Evolutionary conservation across 2,329 filamentous ascomycete genomes (phyloP).

Genomic region (Xylariomycetidae sp.): DNA sequence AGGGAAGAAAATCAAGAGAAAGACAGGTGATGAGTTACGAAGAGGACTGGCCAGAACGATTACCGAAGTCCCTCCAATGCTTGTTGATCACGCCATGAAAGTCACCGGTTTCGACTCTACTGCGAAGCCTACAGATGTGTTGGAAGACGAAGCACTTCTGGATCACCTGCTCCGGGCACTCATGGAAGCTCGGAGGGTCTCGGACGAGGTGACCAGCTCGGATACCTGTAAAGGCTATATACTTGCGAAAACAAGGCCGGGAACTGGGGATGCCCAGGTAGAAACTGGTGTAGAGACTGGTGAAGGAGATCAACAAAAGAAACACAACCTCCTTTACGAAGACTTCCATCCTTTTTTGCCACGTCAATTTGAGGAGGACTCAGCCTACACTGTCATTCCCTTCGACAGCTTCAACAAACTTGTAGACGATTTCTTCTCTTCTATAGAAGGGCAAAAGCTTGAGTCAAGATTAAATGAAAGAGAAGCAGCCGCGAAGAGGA

Average conservation of each 20-base stretch:
- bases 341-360: conserved; percentile 95
- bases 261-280: conserved; percentile 17
- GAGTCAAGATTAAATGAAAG: conserved; percentile 78
- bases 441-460: conserved; percentile 87
- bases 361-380: conserved; percentile 67
- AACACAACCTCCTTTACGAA: conserved; percentile 67
- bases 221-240: conserved; percentile 78
- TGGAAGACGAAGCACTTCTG: conserved; percentile 61
- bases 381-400: conserved; percentile 63
- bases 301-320: conserved; percentile 32
- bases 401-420: conserved; percentile 87
- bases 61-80: conserved; percentile 79
- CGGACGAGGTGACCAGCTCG: conserved; percentile 63
- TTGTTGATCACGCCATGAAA: conserved; percentile 81
- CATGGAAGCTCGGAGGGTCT: conserved; percentile 63
- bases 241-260: conserved; percentile 61
- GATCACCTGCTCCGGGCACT: conserved; percentile 65
- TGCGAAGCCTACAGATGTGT: conserved; percentile 61
- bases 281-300: conserved; percentile 21
- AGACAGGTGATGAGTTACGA: conserved; percentile 69
- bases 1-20: conserved; percentile 67
- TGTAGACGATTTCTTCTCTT: conserved; percentile 96
- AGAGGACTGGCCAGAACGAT: conserved; percentile 80
- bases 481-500: conserved; percentile 75
- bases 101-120: conserved; percentile 65